These are phyloP conservation scores for Dictyostelium capitatum DNA, from an alignment of 78 protist genomes.

Conservation along the genomic window DNA sequence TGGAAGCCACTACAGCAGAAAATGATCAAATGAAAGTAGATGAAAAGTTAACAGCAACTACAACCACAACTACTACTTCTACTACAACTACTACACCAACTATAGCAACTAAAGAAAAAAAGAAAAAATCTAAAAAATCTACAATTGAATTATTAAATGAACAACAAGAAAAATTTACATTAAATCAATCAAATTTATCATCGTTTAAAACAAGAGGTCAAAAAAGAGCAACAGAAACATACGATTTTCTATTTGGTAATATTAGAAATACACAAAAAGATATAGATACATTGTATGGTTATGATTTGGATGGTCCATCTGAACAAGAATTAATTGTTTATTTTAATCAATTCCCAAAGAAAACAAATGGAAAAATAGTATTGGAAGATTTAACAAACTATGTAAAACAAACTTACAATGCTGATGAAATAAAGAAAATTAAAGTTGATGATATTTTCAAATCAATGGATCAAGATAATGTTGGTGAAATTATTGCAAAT, in stretches of 20 bases:
- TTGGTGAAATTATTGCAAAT: slow-evolving; percentile 34
- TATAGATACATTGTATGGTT: slow-evolving; percentile 33
- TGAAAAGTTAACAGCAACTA: too few relatives aligned
- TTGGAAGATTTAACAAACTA: slow-evolving; percentile 13
- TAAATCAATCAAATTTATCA: not conserved
- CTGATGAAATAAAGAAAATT: not conserved
- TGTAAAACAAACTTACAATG: slow-evolving; percentile 25
- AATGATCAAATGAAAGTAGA: too few relatives aligned
- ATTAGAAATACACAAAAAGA: slow-evolving; percentile 1
- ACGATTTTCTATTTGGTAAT: slow-evolving; percentile 35
- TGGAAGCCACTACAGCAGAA: too few relatives aligned
- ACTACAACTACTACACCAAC: too few relatives aligned
- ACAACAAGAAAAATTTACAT: too few relatives aligned
- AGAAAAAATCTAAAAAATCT: too few relatives aligned
- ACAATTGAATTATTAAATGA: too few relatives aligned
- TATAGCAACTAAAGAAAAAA: too few relatives aligned
- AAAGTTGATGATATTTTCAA: slow-evolving; percentile 4
- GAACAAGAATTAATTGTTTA: slow-evolving; percentile 33
- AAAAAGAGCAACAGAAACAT: slow-evolving; percentile 18
- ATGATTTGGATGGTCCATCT: slow-evolving; percentile 54
- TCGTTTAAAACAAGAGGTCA: not conserved
- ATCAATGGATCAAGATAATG: not conserved
- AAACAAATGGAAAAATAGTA: not conserved
- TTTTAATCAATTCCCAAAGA: slow-evolving; percentile 25
- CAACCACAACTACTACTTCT: too few relatives aligned